These are phyloP conservation scores for Trichoderma virens DNA, from an alignment of 495 filamentous ascomycete species.

Conservation along the genomic window DNA sequence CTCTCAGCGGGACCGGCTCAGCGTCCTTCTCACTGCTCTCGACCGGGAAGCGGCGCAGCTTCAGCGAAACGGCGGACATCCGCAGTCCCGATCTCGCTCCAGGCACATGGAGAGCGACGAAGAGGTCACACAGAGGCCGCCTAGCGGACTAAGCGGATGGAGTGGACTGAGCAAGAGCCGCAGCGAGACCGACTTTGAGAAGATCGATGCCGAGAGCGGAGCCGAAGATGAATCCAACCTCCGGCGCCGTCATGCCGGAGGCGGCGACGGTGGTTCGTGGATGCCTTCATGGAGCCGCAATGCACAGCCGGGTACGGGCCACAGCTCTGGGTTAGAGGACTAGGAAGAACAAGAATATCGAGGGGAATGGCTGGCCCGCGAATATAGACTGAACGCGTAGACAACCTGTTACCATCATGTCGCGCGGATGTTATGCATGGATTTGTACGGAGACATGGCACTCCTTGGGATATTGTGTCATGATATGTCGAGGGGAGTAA, in stretches of 20 bases:
- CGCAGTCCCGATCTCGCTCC: conserved; percentile 13
- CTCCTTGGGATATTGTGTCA: conserved; percentile 12
- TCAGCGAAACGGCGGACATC: conserved; percentile 26
- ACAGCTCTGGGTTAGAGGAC: conserved; percentile 10
- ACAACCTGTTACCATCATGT: conserved; percentile 9
- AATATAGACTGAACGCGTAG: not conserved
- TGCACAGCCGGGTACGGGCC: conserved; percentile 12
- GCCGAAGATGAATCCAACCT: conserved; percentile 37
- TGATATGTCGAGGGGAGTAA: conserved; percentile 6
- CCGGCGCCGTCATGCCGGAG: conserved; percentile 15
- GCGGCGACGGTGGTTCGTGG: conserved; percentile 39
- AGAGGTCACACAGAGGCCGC: conserved; percentile 25
- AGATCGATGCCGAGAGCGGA: conserved; percentile 65
- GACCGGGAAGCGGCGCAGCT: conserved; percentile 58
- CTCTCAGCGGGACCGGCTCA: conserved; percentile 64
- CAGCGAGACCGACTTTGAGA: conserved; percentile 75
- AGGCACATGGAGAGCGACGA: conserved; percentile 19
- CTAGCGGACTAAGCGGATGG: conserved; percentile 41
- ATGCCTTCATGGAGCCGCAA: conserved; percentile 52
- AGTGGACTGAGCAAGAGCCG: conserved; percentile 58
- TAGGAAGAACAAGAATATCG: conserved; percentile 4
- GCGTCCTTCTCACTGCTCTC: conserved; percentile 61
- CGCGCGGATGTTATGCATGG: not conserved
- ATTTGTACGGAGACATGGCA: not conserved
- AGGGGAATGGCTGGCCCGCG: not conserved